Base-by-base conservation (phyloP, 345 rosid species). In the Gynandropsis gynandra region DNA sequence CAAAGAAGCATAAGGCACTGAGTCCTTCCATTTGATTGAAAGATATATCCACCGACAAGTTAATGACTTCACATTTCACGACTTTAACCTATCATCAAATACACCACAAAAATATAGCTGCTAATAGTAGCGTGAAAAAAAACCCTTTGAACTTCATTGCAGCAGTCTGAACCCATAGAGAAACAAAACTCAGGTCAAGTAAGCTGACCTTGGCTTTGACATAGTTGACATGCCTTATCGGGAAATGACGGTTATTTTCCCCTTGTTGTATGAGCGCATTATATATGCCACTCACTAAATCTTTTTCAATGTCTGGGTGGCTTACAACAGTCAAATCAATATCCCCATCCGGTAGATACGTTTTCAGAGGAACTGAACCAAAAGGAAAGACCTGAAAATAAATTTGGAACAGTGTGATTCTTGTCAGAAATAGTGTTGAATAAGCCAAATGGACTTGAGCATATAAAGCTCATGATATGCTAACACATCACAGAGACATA, bases 1-100 rank as follows among this genome's bases (percentile, higher is more conserved):
- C 84, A 19, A 78, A 71, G 65, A 78, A 81, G 63, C 84, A 78
- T 19, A 81, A 45, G 4, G 88, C 68, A 58, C 67, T 61, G n/a
- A 81, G 78, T 19, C 88, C 88, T 1, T 78, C 77, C 66, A 59
- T 39, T 61, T 78, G 84, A 66, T 81, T 78, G 62, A 81, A 81
- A 37, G 87, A 81, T 56, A 81, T 75, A 52, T 80, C 87, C 39
- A 80, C 78, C 0, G 80, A 68, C 31, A 74, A 65, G 16, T 72
- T 54, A 36, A 69, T 64, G 54, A 78, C 75, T 5, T 17, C 51
- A 57, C 80, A 81, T 66, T 81, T 81, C 37, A 81, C 61, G 31
- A 81, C 59, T 70, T 78, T 74, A 52, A 81, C 88, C 84, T 81
- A 76, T 66, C 58, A 65, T 31, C 8, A 19, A 35, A 46, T 65